These are phyloP conservation scores for Babesia sp. DNA, from an alignment of 169 alveolate species.

Conservation along the genomic window DNA sequence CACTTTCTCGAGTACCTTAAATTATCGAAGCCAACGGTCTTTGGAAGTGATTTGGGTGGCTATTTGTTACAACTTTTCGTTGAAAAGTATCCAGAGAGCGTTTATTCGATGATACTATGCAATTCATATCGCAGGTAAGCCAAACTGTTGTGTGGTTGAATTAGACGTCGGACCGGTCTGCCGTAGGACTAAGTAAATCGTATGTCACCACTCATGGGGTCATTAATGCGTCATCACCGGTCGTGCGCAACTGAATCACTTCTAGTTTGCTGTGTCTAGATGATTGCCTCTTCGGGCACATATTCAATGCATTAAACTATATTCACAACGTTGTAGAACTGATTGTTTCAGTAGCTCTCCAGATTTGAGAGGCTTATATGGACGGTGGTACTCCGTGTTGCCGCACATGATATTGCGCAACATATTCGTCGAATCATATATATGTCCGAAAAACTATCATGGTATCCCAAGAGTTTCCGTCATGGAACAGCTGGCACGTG, in stretches of 20 bases:
- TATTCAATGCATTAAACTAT: too few relatives aligned
- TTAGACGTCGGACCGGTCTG: too few relatives aligned
- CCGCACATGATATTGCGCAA: constrained; percentile 73
- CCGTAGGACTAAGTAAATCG: too few relatives aligned
- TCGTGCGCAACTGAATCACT: too few relatives aligned
- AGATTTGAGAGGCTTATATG: constrained; percentile 70
- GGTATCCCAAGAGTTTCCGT: constrained; percentile 32
- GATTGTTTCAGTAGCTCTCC: constrained; percentile 72
- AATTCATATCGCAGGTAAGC: constrained; percentile 72
- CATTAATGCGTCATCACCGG: too few relatives aligned
- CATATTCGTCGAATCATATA: constrained; percentile 70
- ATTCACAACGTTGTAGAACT: constrained; percentile 38
- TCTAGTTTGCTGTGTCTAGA: too few relatives aligned
- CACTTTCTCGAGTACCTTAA: constrained; percentile 74
- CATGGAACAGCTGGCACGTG: constrained; percentile 70
- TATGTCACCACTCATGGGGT: too few relatives aligned
- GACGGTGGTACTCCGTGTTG: constrained; percentile 65
- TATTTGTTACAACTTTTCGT: constrained; percentile 75
- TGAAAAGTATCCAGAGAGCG: constrained; percentile 68
- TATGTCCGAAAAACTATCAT: constrained; percentile 37
- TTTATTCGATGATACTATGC: constrained; percentile 65
- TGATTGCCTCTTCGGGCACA: too few relatives aligned
- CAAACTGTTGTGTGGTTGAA: neutral
- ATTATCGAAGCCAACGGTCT: constrained; percentile 69
- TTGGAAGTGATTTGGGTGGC: constrained; percentile 79